Evolutionary conservation across 768 basidiomycete genomes (phyloP).

Genomic region (Thelephora aurantiotincta): DNA sequence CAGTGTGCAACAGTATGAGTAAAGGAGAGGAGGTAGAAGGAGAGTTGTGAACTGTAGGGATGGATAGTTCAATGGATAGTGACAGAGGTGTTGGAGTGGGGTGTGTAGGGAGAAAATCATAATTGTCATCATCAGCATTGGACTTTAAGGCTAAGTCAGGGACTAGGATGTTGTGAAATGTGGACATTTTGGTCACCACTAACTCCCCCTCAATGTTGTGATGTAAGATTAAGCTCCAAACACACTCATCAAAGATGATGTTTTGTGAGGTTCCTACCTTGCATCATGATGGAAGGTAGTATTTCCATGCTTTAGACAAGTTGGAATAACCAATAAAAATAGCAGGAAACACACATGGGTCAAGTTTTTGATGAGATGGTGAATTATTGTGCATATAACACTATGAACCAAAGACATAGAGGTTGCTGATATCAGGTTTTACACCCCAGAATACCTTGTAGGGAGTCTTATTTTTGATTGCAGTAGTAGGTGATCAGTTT

Average conservation of each 20-base stretch:
- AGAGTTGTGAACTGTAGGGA: background rate
- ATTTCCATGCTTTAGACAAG: slow-evolving; percentile 3
- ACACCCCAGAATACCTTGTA: slow-evolving; percentile 2
- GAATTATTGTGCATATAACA: slow-evolving; percentile 11
- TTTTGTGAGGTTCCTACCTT: slow-evolving; percentile 2
- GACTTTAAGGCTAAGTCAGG: too few species aligned
- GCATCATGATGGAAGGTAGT: slow-evolving; percentile 1
- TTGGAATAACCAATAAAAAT: slow-evolving; percentile 7
- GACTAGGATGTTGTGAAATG: too few species aligned
- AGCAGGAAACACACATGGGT: slow-evolving; percentile 6
- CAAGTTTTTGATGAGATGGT: slow-evolving; percentile 6
- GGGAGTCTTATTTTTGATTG: slow-evolving; percentile 7
- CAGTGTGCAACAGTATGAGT: too few species aligned
- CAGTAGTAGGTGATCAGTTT: slow-evolving; percentile 10
- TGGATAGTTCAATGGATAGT: background rate
- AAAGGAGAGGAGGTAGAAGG: background rate
- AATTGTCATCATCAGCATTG: background rate
- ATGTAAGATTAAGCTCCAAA: background rate
- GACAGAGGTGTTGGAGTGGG: background rate
- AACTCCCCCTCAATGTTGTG: too few species aligned
- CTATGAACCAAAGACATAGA: slow-evolving; percentile 14
- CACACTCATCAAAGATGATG: slow-evolving; percentile 7
- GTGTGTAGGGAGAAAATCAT: background rate
- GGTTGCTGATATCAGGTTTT: slow-evolving; percentile 8
- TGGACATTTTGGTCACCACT: too few species aligned